Conservation (phyloP, 2,329 filamentous ascomycete species). For the Aspergillus floridensis region DNA sequence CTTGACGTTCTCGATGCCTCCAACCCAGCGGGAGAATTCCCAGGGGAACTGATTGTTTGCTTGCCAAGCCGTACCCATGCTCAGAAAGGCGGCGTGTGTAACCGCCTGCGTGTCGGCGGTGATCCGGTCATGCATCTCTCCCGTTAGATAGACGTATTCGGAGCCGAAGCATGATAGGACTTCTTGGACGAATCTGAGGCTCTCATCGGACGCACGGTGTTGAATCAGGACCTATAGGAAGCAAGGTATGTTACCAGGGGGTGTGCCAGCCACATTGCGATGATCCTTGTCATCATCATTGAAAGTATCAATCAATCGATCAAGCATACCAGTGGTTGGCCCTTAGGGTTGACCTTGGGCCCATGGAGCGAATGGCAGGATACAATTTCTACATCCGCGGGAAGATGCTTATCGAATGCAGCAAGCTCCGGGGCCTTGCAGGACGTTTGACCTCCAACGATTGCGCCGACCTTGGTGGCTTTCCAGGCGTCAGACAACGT, state of each 20-base stretch:
- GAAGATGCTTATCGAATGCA: constrained; percentile 87
- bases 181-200: constrained; percentile 72
- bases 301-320: constrained; percentile 12
- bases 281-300: background rate
- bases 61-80: constrained; percentile 97
- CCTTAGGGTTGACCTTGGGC: constrained; percentile 80
- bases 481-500: constrained; percentile 26
- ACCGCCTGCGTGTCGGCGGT: constrained; percentile 98
- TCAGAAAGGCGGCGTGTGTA: constrained; percentile 93
- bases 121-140: constrained; percentile 88
- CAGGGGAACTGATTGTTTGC: constrained; percentile 94
- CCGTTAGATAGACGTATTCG: constrained; percentile 82
- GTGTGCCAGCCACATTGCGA: background rate
- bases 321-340: constrained; percentile 74
- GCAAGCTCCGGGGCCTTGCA: constrained; percentile 96
- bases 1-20: constrained; percentile 98
- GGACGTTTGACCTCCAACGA: constrained; percentile 95
- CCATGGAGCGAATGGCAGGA: constrained; percentile 97
- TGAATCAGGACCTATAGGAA: constrained; percentile 70
- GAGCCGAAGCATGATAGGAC: constrained; percentile 81
- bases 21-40: constrained; percentile 93
- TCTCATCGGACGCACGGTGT: constrained; percentile 77
- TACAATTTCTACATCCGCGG: constrained; percentile 84
- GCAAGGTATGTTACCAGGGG: constrained; percentile 15
- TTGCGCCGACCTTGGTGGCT: constrained; percentile 93